These are phyloP conservation scores for Somion occarium DNA, from an alignment of 1,284 basidiomycete species.

Conservation along the genomic window DNA sequence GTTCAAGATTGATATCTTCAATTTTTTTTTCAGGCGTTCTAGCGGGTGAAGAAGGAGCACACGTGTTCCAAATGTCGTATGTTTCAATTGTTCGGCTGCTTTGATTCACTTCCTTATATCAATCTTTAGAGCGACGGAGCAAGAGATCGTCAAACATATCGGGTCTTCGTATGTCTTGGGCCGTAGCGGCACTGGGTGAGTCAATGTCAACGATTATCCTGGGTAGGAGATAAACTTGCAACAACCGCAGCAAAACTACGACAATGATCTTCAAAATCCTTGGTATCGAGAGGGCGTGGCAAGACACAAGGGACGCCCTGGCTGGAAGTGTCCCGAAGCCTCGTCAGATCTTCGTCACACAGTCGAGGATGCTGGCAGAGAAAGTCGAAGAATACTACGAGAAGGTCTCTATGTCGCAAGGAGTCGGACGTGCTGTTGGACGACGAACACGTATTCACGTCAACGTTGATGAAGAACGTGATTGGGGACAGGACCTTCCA, in stretches of 20 bases:
- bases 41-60: constrained; percentile 39
- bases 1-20: background rate
- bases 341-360: constrained; percentile 70
- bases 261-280: constrained; percentile 65
- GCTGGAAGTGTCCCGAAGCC: constrained; percentile 11
- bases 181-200: constrained; percentile 15
- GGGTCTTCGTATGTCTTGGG: constrained; percentile 49
- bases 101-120: constrained; percentile 22
- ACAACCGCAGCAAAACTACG: constrained; percentile 54
- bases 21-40: constrained; percentile 33
- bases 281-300: constrained; percentile 44
- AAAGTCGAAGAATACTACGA: constrained; percentile 65
- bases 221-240: background rate
- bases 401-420: constrained; percentile 43
- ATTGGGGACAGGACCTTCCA: constrained; percentile 42
- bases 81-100: constrained; percentile 21
- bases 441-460: constrained; percentile 3
- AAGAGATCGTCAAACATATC: constrained; percentile 46
- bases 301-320: constrained; percentile 40
- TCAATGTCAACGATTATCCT: background rate
- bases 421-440: constrained; percentile 27
- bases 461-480: constrained; percentile 39
- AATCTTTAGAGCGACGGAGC: constrained; percentile 47
- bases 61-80: constrained; percentile 54
- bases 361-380: constrained; percentile 57